phyloP scores from a whole-genome alignment of 331 rosid species.

The Arachis monticola region DNA sequence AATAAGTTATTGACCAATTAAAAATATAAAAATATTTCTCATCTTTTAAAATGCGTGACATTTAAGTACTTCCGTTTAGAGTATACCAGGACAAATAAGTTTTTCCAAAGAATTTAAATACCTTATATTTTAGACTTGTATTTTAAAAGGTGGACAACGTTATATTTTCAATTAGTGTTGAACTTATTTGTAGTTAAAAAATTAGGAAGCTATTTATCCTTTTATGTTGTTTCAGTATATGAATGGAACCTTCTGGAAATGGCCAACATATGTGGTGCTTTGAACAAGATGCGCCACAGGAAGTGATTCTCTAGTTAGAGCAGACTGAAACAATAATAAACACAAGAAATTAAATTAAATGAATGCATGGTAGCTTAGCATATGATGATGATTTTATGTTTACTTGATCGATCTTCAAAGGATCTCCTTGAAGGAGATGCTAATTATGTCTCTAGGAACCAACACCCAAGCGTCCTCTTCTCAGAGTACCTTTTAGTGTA shows the following conservation, averaged over 20 bases:
- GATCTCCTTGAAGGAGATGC: slow-evolving; percentile 87
- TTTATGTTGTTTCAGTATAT: background rate
- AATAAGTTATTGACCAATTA: too few relatives aligned
- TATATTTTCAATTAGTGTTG: too few relatives aligned
- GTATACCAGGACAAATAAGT: too few relatives aligned
- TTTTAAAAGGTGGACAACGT: too few relatives aligned
- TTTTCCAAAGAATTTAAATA: too few relatives aligned
- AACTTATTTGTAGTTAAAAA: too few relatives aligned
- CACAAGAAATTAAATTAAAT: background rate
- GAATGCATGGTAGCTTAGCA: slow-evolving; percentile 11
- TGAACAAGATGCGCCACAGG: slow-evolving; percentile 80
- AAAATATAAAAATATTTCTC: too few relatives aligned
- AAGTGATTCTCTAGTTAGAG: slow-evolving; percentile 80
- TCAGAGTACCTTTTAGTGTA: too few relatives aligned
- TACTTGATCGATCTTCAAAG: slow-evolving; percentile 80
- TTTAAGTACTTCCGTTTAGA: too few relatives aligned
- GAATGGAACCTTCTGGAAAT: slow-evolving; percentile 62
- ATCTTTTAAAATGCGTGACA: too few relatives aligned
- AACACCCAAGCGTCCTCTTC: slow-evolving; percentile 69
- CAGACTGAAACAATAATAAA: slow-evolving; percentile 53
- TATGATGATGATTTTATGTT: slow-evolving; percentile 8
- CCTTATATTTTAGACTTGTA: too few relatives aligned
- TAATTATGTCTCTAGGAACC: slow-evolving; percentile 80
- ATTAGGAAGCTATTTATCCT: too few relatives aligned
- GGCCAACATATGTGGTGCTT: slow-evolving; percentile 76